Evolutionary conservation across 805 yeast species (phyloP).

Genomic region (Pichia thaimueangensis): DNA sequence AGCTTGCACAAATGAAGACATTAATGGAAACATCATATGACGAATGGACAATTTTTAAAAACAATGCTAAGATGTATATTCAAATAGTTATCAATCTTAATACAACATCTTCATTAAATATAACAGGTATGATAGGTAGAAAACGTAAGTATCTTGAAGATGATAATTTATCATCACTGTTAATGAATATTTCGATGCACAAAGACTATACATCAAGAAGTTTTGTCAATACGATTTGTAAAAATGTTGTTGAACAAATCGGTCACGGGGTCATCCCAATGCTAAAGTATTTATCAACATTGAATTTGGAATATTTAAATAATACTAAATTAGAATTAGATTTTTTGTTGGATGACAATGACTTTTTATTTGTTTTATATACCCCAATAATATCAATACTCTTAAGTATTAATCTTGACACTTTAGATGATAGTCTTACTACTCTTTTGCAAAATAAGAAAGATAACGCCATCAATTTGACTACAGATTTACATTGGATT

Average conservation of each 20-base stretch:
- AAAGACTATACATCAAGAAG: too few species aligned
- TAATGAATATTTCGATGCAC: not conserved
- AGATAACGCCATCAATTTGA: not conserved
- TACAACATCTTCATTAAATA: not conserved
- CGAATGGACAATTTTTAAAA: not conserved
- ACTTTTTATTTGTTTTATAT: not conserved
- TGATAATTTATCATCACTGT: not conserved
- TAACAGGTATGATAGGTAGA: not conserved
- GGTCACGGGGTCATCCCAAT: too few species aligned
- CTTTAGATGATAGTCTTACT: not conserved
- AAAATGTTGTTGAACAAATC: too few species aligned
- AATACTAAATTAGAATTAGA: not conserved
- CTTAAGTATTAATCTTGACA: not conserved
- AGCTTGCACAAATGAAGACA: conserved; percentile 10
- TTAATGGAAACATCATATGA: not conserved
- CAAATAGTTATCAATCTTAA: not conserved
- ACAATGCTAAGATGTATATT: not conserved
- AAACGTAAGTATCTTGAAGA: conserved; percentile 3
- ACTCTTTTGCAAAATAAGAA: not conserved
- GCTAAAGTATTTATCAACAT: not conserved
- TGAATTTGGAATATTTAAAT: not conserved
- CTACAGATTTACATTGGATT: conserved; percentile 7
- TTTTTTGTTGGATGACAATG: not conserved
- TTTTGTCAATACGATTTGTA: too few species aligned
- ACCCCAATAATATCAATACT: not conserved